phyloP scores from a whole-genome alignment of 352 stramenopile species.

The Globisporangium uncinulatum region DNA sequence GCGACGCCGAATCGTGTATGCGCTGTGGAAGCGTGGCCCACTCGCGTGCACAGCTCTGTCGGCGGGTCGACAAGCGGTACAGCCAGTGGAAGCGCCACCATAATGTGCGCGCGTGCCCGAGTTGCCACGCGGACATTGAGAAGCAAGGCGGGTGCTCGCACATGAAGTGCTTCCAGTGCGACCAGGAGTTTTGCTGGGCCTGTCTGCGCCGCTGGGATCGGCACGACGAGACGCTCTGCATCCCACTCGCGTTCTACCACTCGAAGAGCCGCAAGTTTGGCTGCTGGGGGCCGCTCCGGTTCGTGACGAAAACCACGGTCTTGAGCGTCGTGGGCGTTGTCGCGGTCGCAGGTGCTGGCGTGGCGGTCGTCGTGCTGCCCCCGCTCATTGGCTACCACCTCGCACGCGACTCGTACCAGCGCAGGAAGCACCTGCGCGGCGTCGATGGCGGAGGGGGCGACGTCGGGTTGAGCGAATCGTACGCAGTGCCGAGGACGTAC shows the following conservation, averaged over 20 bases:
- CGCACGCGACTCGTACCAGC: slow-evolving; percentile 37
- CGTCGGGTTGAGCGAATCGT: neutral
- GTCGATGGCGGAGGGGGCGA: neutral
- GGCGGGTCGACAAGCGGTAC: slow-evolving; percentile 59
- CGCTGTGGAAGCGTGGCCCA: slow-evolving; percentile 57
- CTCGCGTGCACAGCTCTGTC: slow-evolving; percentile 42
- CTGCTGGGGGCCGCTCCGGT: slow-evolving; percentile 55
- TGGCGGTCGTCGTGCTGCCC: slow-evolving; percentile 65
- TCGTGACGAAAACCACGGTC: slow-evolving; percentile 64
- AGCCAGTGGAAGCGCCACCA: slow-evolving; percentile 60
- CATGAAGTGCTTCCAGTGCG: slow-evolving; percentile 85
- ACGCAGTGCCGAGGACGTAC: too few species aligned
- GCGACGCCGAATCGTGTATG: slow-evolving; percentile 61
- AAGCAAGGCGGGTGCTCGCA: slow-evolving; percentile 82
- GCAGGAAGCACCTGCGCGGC: slow-evolving; percentile 28
- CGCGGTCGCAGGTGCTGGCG: slow-evolving; percentile 41
- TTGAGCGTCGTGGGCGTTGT: slow-evolving; percentile 44
- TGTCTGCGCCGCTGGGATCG: slow-evolving; percentile 60
- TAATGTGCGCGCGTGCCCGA: slow-evolving; percentile 66
- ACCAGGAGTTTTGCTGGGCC: slow-evolving; percentile 81
- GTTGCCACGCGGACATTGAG: slow-evolving; percentile 68
- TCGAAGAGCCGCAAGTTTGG: slow-evolving; percentile 66
- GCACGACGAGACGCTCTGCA: slow-evolving; percentile 74
- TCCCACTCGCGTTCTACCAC: slow-evolving; percentile 56
- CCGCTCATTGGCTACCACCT: slow-evolving; percentile 62